Percentiles rank a stretch among this genome's conserved stretches.
Evolutionary conservation across 2,329 filamentous ascomycete genomes (phyloP).

Genomic region (Scedosporium dehoogii): DNA sequence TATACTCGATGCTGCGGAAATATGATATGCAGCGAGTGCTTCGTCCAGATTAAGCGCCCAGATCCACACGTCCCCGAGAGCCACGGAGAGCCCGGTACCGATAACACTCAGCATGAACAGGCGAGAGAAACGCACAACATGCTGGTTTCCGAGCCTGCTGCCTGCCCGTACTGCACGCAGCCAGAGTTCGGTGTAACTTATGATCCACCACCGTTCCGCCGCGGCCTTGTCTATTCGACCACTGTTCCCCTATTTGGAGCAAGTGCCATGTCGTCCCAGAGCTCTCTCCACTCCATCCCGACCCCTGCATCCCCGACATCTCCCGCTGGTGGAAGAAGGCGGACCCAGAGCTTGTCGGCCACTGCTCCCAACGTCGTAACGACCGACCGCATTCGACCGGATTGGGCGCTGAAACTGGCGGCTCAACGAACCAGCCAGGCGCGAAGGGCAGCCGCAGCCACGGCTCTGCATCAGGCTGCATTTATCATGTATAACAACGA

Average conservation of each 20-base stretch:
- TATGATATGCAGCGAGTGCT: slow-evolving; percentile 94
- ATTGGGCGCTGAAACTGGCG: slow-evolving; percentile 86
- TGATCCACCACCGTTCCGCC: slow-evolving; percentile 75
- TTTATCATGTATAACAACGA: slow-evolving; percentile 70
- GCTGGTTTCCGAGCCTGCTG: slow-evolving; percentile 81
- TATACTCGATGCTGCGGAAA: slow-evolving; percentile 93
- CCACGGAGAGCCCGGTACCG: slow-evolving; percentile 35
- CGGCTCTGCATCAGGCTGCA: slow-evolving; percentile 86
- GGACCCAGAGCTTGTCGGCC: slow-evolving; percentile 61
- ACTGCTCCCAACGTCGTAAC: slow-evolving; percentile 80
- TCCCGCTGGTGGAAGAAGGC: slow-evolving; percentile 28
- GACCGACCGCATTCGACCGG: slow-evolving; percentile 83
- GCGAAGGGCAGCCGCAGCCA: slow-evolving; percentile 81
- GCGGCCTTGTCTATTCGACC: slow-evolving; percentile 64
- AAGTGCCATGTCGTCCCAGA: slow-evolving; percentile 78
- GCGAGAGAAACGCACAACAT: slow-evolving; percentile 27
- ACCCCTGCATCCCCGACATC: slow-evolving; percentile 28
- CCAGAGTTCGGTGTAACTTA: slow-evolving; percentile 96
- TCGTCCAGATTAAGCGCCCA: slow-evolving; percentile 93
- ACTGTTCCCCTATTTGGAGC: slow-evolving; percentile 35
- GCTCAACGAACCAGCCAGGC: slow-evolving; percentile 77
- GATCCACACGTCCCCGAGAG: slow-evolving; percentile 87
- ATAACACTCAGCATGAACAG: slow-evolving; percentile 14
- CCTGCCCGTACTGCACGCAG: slow-evolving; percentile 91
- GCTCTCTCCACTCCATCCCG: slow-evolving; percentile 58